Base-by-base conservation (phyloP, 495 filamentous ascomycete genomes). In the Trichoderma parareesei region DNA sequence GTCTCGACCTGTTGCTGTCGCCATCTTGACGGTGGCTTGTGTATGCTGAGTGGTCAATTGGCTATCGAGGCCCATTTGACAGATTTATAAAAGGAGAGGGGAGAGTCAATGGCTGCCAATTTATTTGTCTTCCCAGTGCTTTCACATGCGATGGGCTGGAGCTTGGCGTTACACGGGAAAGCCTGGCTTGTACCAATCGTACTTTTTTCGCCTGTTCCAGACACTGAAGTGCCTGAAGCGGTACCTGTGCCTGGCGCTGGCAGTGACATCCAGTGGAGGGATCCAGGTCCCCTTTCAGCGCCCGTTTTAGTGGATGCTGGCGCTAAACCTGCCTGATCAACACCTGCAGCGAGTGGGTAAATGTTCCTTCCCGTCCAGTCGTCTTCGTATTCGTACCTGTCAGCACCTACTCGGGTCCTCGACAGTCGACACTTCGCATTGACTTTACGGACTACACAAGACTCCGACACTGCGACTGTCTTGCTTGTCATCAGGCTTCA, bases 1-100 rank as follows among this genome's bases (percentile, higher is more conserved):
- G 5, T 63, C 61, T 18, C n/a, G 5, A 8, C 61, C 61, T 13
- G 61, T 63, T 49, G 61, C 40, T 6, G 41, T 49, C 5, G 43
- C 38, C 61, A 63, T 63, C 8, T 13, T 37, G 60, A 1, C 35
- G 14, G 5, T n/a, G 6, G 38, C 38, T 42, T 41, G 16, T n/a
- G 46, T 20, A 0, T 0, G 9, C 16, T 18, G 46, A 49, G 20
- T 49, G n/a, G 46, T 8, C 57, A 57, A 57, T 38, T 57, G 53
- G 20, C 27, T 18, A 27, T 49, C 4, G 46, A 8, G 18, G 46
- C 46, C 46, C 1, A 9, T 49, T 49, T 7, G 20, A 37, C 35
- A 38, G 53, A 35, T 57, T 33, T 35, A 37, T 33, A 57, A 57
- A 27, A 13, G 53, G 33, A 35, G 11, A 57, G 11, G 7, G 11